phyloP scores from a whole-genome alignment of 768 basidiomycete genomes.

The Psilocybe sp. region DNA sequence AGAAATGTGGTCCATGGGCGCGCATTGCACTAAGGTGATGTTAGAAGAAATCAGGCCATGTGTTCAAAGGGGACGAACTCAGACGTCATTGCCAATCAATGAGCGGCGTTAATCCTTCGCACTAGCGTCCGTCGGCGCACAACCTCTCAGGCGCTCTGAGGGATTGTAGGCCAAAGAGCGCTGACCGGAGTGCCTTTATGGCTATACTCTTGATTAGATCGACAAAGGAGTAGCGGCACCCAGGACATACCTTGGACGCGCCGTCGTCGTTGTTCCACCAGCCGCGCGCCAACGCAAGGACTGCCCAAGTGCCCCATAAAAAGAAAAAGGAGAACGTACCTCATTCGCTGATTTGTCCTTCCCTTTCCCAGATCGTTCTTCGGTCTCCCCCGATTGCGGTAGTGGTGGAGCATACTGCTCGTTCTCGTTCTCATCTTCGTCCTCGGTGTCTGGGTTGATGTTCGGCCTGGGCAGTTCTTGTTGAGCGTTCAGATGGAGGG shows the following conservation, averaged over 20 bases:
- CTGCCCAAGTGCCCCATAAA: constrained; percentile 3
- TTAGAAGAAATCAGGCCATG: too few relatives aligned
- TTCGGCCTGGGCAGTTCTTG: constrained; percentile 19
- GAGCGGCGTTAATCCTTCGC: too few relatives aligned
- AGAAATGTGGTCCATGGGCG: too few relatives aligned
- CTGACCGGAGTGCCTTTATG: too few relatives aligned
- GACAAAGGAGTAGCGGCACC: too few relatives aligned
- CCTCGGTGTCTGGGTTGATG: constrained; percentile 24
- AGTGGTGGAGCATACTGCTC: constrained; percentile 2
- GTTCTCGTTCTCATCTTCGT: constrained; percentile 29
- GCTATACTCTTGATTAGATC: too few relatives aligned
- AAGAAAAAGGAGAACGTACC: constrained; percentile 17
- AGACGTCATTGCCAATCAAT: too few relatives aligned
- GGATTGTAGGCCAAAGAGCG: too few relatives aligned
- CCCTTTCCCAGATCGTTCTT: constrained; percentile 11
- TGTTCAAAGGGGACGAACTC: too few relatives aligned
- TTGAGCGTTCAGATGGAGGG: constrained; percentile 32
- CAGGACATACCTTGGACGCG: neutral
- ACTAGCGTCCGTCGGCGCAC: too few relatives aligned
- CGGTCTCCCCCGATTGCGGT: constrained; percentile 5
- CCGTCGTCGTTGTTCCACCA: neutral
- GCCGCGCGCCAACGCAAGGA: constrained; percentile 9
- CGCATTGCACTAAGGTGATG: too few relatives aligned
- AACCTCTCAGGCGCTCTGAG: too few relatives aligned
- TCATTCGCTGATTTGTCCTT: constrained; percentile 28